These are phyloP conservation scores for Rubus parviflorus DNA, from an alignment of 306 rosid species.

Conservation along the genomic window DNA sequence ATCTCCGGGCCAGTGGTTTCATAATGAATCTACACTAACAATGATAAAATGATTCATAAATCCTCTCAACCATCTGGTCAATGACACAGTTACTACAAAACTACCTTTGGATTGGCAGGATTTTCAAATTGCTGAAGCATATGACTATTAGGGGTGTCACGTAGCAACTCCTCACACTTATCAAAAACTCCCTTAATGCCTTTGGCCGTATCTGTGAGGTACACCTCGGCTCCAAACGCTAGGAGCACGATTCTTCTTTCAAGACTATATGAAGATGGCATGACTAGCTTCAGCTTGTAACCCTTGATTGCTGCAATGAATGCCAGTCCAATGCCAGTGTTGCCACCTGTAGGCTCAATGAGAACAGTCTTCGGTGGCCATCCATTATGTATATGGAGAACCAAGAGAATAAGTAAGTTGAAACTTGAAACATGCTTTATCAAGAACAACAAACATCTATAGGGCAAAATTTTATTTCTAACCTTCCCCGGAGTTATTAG, in stretches of 20 bases:
- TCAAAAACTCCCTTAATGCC: conserved; percentile 47
- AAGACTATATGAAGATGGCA: conserved; percentile 60
- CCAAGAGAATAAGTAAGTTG: conserved; percentile 22
- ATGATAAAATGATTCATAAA: neutral
- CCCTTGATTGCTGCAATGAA: conserved; percentile 70
- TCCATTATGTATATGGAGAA: conserved; percentile 23
- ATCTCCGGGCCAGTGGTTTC: conserved; percentile 91
- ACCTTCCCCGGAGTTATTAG: conserved; percentile 86
- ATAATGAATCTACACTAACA: conserved; percentile 61
- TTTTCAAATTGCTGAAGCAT: conserved; percentile 61
- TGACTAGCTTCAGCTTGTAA: conserved; percentile 53
- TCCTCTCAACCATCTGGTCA: conserved; percentile 5
- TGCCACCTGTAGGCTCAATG: conserved; percentile 76
- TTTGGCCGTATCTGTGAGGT: conserved; percentile 61
- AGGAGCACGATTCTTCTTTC: conserved; percentile 64
- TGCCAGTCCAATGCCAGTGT: conserved; percentile 88
- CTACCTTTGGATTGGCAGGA: conserved; percentile 68
- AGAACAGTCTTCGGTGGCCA: conserved; percentile 53
- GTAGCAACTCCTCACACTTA: conserved; percentile 55
- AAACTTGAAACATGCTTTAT: conserved; percentile 10
- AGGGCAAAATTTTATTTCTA: conserved; percentile 8
- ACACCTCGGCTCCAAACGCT: conserved; percentile 84
- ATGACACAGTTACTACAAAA: conserved; percentile 2
- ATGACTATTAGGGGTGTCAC: conserved; percentile 51
- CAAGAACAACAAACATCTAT: neutral